Base-by-base conservation (phyloP, 2,329 filamentous ascomycete species). In the Neofusicoccum sp. region DNA sequence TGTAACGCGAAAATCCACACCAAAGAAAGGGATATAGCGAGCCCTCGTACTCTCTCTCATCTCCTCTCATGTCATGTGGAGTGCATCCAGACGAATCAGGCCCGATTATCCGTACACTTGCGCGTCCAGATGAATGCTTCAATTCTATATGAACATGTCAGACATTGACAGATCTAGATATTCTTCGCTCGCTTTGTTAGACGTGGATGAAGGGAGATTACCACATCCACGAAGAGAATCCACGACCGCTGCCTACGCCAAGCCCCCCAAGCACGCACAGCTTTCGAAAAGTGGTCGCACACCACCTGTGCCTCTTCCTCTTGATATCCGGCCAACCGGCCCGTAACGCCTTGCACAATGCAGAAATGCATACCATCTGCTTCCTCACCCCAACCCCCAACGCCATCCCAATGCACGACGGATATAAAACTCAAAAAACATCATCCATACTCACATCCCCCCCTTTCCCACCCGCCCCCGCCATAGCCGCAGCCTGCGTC, bases 391-490 rank as follows among this genome's bases (percentile, higher is more conserved):
- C n/a, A 6, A 16, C 9, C 34, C 7, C 34, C n/a, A 41, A 48
- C 36, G 56, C 56, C 44, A 38, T 47, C 30, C 31, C 34, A 11
- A 49, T 28, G 45, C 45, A 4, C 43, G 8, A 38, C 47, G 47
- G 58, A 48, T 54, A 60, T 60, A 51, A 6, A 36, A 30, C 47
- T 67, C 64, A 76, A 63, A 78, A 78, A 16, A 76, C 64, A 66
- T 79, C 76, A 63, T 76, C 72, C 76, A 79, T 78, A 59, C 73
- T 71, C 47, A 76, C 71, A 51, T 77, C 74, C 38, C 30, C 65
- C 83, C 20, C 20, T 20, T 76, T 90, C 88, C 60, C 63, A 84
- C 82, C 53, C 85, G 71, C 51, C 80, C 82, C 66, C 80, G 83
- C 67, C 82, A 80, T 69, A 80, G 57, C 75, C 69, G 61, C 75